Conservation (phyloP, 148 eudicot genomes). For the Rhododendron henanense region DNA sequence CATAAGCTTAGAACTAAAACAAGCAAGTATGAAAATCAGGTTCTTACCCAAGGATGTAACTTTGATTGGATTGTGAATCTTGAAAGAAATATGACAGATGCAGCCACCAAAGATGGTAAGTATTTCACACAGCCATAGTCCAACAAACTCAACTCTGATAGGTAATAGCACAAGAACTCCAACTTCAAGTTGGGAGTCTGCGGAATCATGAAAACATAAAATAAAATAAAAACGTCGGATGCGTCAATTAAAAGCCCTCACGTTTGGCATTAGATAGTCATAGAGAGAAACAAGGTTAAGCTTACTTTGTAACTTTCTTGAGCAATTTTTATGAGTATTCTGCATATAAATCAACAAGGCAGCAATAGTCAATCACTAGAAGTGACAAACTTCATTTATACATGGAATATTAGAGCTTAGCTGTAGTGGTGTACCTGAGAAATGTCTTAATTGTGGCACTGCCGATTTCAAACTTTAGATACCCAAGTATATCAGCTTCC, state of each 20-base stretch:
- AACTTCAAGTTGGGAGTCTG: slow-evolving; percentile 47
- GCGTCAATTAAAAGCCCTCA: neutral
- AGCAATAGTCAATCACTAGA: neutral
- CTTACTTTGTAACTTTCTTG: slow-evolving; percentile 45
- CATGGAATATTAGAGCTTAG: neutral
- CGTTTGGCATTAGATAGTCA: neutral
- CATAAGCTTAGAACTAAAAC: neutral
- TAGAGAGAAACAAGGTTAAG: neutral
- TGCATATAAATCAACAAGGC: slow-evolving; percentile 19
- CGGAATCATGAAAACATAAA: neutral
- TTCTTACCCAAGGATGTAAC: slow-evolving; percentile 71
- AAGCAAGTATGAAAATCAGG: neutral
- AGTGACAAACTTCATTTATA: neutral
- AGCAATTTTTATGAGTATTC: slow-evolving; percentile 48
- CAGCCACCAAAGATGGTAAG: slow-evolving; percentile 83
- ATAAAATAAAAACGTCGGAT: neutral
- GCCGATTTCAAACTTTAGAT: slow-evolving; percentile 65
- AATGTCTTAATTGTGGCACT: slow-evolving; percentile 68
- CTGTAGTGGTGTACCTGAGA: slow-evolving; percentile 34
- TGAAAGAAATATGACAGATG: slow-evolving; percentile 68
- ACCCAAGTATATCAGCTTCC: slow-evolving; percentile 74
- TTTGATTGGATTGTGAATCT: slow-evolving; percentile 48
- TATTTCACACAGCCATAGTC: slow-evolving; percentile 70
- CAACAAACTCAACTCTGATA: slow-evolving; percentile 80
- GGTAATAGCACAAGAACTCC: slow-evolving; percentile 67